Evolutionary conservation across 2,329 filamentous ascomycete species (phyloP), one percentile per base, ranked within the genome.

Genomic region (Stemphylium beticola): DNA sequence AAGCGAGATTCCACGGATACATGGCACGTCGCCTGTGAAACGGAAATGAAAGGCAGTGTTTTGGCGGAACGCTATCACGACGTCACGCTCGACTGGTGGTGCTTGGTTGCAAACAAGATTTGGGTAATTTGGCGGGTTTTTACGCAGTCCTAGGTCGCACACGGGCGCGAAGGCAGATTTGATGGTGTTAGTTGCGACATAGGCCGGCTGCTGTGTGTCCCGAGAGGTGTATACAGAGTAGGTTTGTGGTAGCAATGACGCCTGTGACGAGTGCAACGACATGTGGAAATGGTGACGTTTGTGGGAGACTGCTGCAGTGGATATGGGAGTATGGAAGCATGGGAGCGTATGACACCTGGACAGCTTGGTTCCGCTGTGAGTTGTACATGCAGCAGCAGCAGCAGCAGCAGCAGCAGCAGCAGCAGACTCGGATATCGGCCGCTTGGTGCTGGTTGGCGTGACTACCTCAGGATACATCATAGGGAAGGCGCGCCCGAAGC

Each of bases 61-160:
- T 32, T 52, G 36, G 34, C 48, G 31, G 14, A 31, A 15, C 43
- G 50, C 53, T 55, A 52, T 51, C 37, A 36, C 52, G 53, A 58
- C 60, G 58, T 64, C 53, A 62, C 58, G 33, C 22, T 38, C 24
- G 44, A 42, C 46, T 55, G 59, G 49, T 34, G 42, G 37, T 58
- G 51, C 32, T 53, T 57, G 57, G 41, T 46, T 49, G 43, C 53
- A 61, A 64, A 64, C 59, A 61, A 68, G 59, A 62, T 62, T 66
- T 51, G 49, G 51, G 55, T 49, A 49, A 55, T 59, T 37, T 53
- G 39, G 39, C 41, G n/a, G 37, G 34, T n/a, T 50, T 50, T 39
- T 17, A 20, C 33, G 32, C 14, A 22, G 12, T 18, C 36, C 17
- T 37, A 55, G 40, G 48, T 52, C 36, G 42, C 48, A 51, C 46